phyloP scores from a whole-genome alignment of 768 basidiomycete species.

The Auricularia auricula-judae region DNA sequence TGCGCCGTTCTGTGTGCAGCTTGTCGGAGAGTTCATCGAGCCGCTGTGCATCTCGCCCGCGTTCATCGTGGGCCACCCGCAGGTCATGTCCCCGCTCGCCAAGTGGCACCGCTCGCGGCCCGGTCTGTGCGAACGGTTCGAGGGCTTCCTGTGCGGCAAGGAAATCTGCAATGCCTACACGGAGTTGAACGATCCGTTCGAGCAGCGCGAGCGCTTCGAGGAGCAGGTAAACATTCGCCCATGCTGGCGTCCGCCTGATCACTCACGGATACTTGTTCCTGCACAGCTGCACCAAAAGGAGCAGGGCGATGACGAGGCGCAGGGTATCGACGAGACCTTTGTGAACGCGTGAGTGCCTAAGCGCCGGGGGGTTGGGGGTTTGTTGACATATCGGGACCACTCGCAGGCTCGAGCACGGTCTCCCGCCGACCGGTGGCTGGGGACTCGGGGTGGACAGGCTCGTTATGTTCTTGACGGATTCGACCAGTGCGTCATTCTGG shows the following conservation, averaged over 20 bases:
- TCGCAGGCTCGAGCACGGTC: slow-evolving; percentile 82
- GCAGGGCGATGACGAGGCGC: slow-evolving; percentile 94
- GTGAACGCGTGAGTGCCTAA: slow-evolving; percentile 69
- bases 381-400: not conserved
- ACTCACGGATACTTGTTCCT: not conserved
- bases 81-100: slow-evolving; percentile 98
- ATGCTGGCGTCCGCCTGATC: no score
- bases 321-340: slow-evolving; percentile 92
- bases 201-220: slow-evolving; percentile 90
- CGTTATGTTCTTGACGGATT: slow-evolving; percentile 98
- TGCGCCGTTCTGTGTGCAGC: slow-evolving; percentile 30
- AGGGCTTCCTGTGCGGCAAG: slow-evolving; percentile 96
- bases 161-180: slow-evolving; percentile 99
- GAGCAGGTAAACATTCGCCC: slow-evolving; percentile 47
- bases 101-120: slow-evolving; percentile 97
- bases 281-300: slow-evolving; percentile 79
- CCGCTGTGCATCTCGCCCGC: slow-evolving; percentile 91
- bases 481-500: slow-evolving; percentile 53
- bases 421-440: slow-evolving; percentile 97
- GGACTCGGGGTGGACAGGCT: slow-evolving; percentile 91
- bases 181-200: slow-evolving; percentile 97
- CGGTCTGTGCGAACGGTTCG: slow-evolving; percentile 96
- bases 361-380: not conserved
- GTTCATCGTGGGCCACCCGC: slow-evolving; percentile 98
- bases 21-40: slow-evolving; percentile 97